These are phyloP conservation scores for Primulina eburnea DNA, from an alignment of 257 asterid species.

Conservation along the genomic window DNA sequence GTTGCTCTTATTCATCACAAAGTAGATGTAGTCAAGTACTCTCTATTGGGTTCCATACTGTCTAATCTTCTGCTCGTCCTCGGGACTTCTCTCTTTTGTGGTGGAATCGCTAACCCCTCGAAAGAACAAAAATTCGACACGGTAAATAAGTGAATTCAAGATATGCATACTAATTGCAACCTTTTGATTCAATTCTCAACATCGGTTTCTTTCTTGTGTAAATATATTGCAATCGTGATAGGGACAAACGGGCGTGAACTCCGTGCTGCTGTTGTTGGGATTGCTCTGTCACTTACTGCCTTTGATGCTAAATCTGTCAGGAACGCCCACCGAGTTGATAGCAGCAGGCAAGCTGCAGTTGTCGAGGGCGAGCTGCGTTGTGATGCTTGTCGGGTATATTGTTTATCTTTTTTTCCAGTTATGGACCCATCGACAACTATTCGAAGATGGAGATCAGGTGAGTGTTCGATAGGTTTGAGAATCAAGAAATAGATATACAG, in stretches of 20 bases:
- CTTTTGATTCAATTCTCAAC: background rate
- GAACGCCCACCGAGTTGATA: constrained; percentile 24
- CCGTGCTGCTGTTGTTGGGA: constrained; percentile 58
- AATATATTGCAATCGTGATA: constrained; percentile 21
- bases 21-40: constrained; percentile 73
- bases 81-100: constrained; percentile 80
- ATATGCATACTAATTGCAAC: background rate
- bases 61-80: constrained; percentile 84
- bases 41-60: constrained; percentile 75
- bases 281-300: constrained; percentile 70
- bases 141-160: constrained; percentile 30
- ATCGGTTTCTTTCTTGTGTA: background rate
- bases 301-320: constrained; percentile 45
- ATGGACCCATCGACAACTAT: constrained; percentile 74
- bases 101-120: constrained; percentile 56
- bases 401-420: constrained; percentile 68
- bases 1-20: constrained; percentile 59
- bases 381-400: constrained; percentile 68
- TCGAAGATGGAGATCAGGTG: constrained; percentile 60
- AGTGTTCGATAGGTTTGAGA: background rate
- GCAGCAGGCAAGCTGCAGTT: constrained; percentile 43
- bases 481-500: background rate
- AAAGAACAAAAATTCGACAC: constrained; percentile 65
- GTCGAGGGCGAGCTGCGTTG: constrained; percentile 65
- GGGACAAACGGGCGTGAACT: constrained; percentile 85